Evolutionary conservation across 2,329 filamentous ascomycete genomes (phyloP), one percentile per base, ranked within the genome.

Genomic region (Fusarium beomiforme): DNA sequence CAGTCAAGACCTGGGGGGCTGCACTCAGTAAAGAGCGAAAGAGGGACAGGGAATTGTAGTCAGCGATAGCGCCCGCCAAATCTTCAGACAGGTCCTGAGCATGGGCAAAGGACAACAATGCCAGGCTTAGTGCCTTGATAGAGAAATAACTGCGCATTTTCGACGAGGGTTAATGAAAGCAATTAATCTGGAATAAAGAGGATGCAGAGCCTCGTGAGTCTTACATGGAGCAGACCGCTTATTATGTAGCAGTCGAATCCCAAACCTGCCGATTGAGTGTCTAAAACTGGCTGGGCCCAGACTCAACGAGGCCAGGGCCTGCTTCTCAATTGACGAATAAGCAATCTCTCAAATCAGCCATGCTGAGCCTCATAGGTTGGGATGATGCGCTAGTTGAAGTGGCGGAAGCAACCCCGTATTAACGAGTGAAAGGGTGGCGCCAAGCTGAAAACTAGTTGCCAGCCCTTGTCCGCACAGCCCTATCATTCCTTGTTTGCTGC

Each of bases 11-110:
- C 2, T 71, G 34, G 0, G 69, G 62, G 6, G 64, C 49, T 1
- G 56, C 42, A 4, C 8, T 7, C 3, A 75, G 39, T 0, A 75
- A 37, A 3, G 67, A 62, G 1, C 65, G 67, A 16, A 75, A 75
- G 1, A 70, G 37, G 11, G 71, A 73, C 5, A 74, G 64, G 3
- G 50, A 53, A 7, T 69, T 21, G 8, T 68, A 71, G 17, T 53
- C 49, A 5, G 67, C 50, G 3, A 75, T 64, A 0, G 73, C 72
- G 9, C 24, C 14, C 0, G 59, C 21, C 8, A 75, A 58, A 3
- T 67, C 47, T 13, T 74, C 58, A 8, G 69, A 23, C 12, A 65
- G 26, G 5, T 58, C 56, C 19, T 72, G 70, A 2, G 70, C 65
- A 13, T n/a, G 55, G 2, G 43, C 57, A 3, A 69, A 42, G 2